Evolutionary conservation across 495 filamentous ascomycete species (phyloP).

Genomic region (Aspergillus conjunctus): DNA sequence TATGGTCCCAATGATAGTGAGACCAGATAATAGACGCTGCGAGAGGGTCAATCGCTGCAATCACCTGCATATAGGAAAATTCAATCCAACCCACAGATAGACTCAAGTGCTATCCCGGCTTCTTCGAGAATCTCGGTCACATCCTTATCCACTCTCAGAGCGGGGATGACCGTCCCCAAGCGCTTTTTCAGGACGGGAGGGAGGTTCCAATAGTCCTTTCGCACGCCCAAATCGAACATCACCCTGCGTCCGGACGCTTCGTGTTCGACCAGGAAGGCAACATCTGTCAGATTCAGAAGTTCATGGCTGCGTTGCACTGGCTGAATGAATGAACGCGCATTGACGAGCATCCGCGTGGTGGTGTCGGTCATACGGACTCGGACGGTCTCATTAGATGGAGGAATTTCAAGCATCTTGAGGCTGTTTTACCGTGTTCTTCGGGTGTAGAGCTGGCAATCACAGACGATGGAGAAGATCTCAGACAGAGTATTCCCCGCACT

Average conservation of each 20-base stretch:
- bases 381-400: constrained; percentile 26
- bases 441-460: background rate
- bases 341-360: constrained; percentile 32
- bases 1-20: constrained; percentile 34
- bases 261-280: constrained; percentile 40
- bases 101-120: constrained; percentile 8
- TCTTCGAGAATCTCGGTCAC: constrained; percentile 36
- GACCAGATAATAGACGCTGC: constrained; percentile 21
- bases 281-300: constrained; percentile 35
- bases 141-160: constrained; percentile 27
- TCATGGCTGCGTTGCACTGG: constrained; percentile 40
- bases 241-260: constrained; percentile 29
- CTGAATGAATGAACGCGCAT: constrained; percentile 35
- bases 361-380: constrained; percentile 42
- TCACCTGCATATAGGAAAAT: background rate
- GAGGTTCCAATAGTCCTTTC: constrained; percentile 36
- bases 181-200: constrained; percentile 17
- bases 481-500: background rate
- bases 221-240: constrained; percentile 34
- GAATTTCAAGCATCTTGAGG: constrained; percentile 8
- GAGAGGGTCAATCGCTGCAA: background rate
- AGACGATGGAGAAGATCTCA: too few species aligned
- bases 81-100: constrained; percentile 5
- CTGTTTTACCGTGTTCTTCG: background rate
- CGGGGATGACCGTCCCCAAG: constrained; percentile 24